Conservation (phyloP, 2,329 filamentous ascomycete species). For the Cladophialophora psammophila region DNA sequence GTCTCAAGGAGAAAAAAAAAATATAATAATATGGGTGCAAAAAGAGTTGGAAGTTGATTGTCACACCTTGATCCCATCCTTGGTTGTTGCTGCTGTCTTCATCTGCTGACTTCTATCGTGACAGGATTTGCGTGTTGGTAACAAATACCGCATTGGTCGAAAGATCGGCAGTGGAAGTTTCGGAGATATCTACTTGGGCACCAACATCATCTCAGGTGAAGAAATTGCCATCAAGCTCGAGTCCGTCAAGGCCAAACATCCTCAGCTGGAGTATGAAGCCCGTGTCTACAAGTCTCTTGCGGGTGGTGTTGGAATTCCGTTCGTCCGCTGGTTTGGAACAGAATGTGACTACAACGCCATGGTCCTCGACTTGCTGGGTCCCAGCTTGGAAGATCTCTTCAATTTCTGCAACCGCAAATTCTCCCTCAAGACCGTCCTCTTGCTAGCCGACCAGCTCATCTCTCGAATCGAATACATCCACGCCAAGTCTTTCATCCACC, state of each 20-base stretch:
- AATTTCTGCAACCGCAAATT: conserved; percentile 99
- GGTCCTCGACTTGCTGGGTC: conserved; percentile 96
- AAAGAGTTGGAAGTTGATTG: conserved; percentile 21
- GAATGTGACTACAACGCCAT: conserved; percentile 99
- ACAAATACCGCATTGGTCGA: conserved; percentile 99
- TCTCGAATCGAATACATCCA: conserved; percentile 99
- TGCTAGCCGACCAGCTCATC: conserved; percentile 97
- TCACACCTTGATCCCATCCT: not conserved
- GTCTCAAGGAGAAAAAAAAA: not conserved
- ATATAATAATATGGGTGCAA: conserved; percentile 4
- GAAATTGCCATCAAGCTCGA: conserved; percentile 99
- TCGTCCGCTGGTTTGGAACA: conserved; percentile 99
- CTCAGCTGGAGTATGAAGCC: conserved; percentile 97
- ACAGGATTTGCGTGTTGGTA: conserved; percentile 97
- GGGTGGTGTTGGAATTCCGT: conserved; percentile 96
- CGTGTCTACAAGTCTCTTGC: conserved; percentile 87
- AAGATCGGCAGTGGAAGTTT: conserved; percentile 99
- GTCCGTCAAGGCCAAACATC: conserved; percentile 99
- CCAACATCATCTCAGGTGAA: conserved; percentile 99
- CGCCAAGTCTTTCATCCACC: conserved; percentile 99
- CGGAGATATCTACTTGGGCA: conserved; percentile 98
- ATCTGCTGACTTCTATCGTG: conserved; percentile 22
- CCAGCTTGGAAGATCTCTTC: conserved; percentile 96
- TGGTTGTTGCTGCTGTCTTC: not conserved
- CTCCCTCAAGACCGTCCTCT: conserved; percentile 95